Percentiles rank a stretch among this genome's conserved stretches.
These are phyloP conservation scores for Rhynchosporium graminicola DNA, from an alignment of 2,329 filamentous ascomycete species.

Conservation along the genomic window DNA sequence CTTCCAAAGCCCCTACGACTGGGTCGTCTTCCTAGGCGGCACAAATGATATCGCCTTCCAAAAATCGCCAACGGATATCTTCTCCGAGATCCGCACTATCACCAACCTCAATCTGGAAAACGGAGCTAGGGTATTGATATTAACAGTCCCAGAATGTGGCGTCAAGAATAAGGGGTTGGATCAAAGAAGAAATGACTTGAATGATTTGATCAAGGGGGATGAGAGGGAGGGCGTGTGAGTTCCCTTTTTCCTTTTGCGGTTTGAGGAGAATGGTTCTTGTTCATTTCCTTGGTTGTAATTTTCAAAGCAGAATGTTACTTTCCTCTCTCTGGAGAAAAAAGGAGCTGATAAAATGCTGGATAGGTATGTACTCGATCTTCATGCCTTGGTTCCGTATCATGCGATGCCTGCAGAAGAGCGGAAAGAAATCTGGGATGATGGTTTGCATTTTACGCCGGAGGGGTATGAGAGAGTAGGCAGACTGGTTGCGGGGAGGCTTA, in stretches of 20 bases:
- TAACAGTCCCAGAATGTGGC: slow-evolving; percentile 60
- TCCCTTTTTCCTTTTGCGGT: neutral
- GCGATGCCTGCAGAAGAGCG: slow-evolving; percentile 50
- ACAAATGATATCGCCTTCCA: slow-evolving; percentile 62
- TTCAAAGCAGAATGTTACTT: neutral
- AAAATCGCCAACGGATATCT: slow-evolving; percentile 45
- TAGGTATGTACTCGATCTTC: slow-evolving; percentile 52
- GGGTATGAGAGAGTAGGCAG: slow-evolving; percentile 66
- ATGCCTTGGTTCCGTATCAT: slow-evolving; percentile 55
- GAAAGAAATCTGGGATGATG: slow-evolving; percentile 60
- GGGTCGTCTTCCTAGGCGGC: slow-evolving; percentile 63
- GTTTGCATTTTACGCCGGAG: slow-evolving; percentile 56
- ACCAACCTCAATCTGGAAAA: slow-evolving; percentile 52
- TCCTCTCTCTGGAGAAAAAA: neutral
- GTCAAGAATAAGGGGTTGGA: slow-evolving; percentile 38
- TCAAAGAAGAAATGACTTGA: slow-evolving; percentile 49
- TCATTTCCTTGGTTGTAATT: no score
- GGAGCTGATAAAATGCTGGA: neutral
- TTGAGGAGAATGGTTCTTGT: neutral
- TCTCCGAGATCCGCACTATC: slow-evolving; percentile 47
- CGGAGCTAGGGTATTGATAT: slow-evolving; percentile 57
- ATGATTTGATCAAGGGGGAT: slow-evolving; percentile 48
- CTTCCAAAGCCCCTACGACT: slow-evolving; percentile 46
- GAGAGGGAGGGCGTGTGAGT: slow-evolving; percentile 26
- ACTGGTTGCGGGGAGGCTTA: slow-evolving; percentile 54